These are phyloP conservation scores for Croton setiger DNA, from an alignment of 441 rosid species.

Conservation along the genomic window DNA sequence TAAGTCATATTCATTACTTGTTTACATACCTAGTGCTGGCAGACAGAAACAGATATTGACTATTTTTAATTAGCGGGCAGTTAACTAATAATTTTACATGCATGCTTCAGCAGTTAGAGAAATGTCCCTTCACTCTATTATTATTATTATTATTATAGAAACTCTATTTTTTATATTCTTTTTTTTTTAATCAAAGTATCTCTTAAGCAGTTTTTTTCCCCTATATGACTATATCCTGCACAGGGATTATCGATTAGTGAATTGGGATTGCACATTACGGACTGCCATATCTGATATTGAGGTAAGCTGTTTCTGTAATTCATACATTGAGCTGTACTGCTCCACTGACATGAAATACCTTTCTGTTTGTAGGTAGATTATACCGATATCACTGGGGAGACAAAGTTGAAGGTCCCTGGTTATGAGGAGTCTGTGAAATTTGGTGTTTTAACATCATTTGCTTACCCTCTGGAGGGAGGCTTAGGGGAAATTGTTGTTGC, in stretches of 20 bases:
- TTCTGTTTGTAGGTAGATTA: constrained; percentile 62
- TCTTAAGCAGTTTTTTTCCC: not conserved
- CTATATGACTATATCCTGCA: constrained; percentile 27
- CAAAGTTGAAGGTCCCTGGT: constrained; percentile 68
- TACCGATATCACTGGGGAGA: constrained; percentile 67
- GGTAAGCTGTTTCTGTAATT: constrained; percentile 41
- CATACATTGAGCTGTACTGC: constrained; percentile 12
- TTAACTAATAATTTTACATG: not conserved
- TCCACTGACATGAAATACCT: constrained; percentile 23
- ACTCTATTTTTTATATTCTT: not conserved
- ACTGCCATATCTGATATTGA: constrained; percentile 93
- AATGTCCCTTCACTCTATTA: not conserved
- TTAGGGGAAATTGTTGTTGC: constrained; percentile 93
- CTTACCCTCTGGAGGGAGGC: constrained; percentile 78
- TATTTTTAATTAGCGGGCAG: not conserved
- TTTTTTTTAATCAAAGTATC: constrained; percentile 1
- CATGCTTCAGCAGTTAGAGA: not conserved
- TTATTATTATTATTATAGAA: not conserved
- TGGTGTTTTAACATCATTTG: constrained; percentile 91
- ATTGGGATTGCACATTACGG: constrained; percentile 84
- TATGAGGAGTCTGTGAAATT: constrained; percentile 80
- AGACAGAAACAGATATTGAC: not conserved
- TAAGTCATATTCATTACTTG: not conserved
- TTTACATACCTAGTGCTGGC: not conserved
- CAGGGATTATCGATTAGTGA: constrained; percentile 83